A percentile compares a stretch with the other conserved stretches of the same genome.
Conservation (phyloP, 805 yeast genomes). For the Metschnikowia shivogae region DNA sequence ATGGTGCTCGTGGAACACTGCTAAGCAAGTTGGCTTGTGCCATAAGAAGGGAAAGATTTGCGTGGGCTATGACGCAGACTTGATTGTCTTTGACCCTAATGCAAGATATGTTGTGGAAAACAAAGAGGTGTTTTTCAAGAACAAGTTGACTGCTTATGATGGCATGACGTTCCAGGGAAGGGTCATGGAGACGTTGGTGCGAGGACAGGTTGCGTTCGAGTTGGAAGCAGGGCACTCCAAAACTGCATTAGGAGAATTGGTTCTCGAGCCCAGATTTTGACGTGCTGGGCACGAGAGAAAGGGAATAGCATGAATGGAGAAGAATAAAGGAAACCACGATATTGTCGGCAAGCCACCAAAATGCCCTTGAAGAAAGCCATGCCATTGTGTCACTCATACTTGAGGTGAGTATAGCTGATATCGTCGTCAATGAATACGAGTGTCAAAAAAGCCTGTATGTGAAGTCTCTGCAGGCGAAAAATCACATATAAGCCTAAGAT, state of each 20-base stretch:
- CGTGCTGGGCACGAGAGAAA: not conserved
- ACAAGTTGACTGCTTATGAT: constrained; percentile 84
- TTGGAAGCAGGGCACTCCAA: constrained; percentile 51
- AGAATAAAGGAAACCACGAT: no score
- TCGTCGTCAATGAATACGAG: not conserved
- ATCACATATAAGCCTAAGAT: no score
- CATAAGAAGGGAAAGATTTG: constrained; percentile 69
- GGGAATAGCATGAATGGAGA: not conserved
- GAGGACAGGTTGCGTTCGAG: constrained; percentile 70
- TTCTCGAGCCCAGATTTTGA: constrained; percentile 54
- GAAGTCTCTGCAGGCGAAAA: no score
- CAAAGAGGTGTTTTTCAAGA: constrained; percentile 64
- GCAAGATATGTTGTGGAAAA: constrained; percentile 48
- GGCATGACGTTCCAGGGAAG: constrained; percentile 67
- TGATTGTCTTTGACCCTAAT: constrained; percentile 72
- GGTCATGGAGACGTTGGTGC: constrained; percentile 72
- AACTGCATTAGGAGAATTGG: constrained; percentile 53
- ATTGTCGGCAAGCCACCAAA: no score
- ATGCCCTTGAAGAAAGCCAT: no score
- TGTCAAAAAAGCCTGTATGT: no score
- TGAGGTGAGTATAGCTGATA: no score
- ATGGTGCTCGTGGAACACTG: constrained; percentile 84
- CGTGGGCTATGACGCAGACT: constrained; percentile 84
- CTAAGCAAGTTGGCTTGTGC: constrained; percentile 75
- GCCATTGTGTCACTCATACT: no score